Evolutionary conservation across 139 green algal genomes (phyloP).

Genomic region (Chlamydomonas asymmetrica): DNA sequence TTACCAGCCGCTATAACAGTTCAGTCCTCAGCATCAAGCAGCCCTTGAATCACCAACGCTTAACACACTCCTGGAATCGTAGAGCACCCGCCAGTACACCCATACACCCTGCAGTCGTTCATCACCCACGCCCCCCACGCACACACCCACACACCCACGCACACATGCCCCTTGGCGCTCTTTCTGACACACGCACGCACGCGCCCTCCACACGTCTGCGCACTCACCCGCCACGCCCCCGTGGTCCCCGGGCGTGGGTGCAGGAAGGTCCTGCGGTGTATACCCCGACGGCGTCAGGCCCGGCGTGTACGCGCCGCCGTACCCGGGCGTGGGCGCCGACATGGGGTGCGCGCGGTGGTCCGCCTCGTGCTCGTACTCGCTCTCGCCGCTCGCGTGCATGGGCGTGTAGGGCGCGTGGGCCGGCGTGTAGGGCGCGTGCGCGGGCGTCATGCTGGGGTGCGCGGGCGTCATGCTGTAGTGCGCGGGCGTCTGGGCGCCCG

Average conservation of each 20-base stretch:
- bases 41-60: no score
- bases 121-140: no score
- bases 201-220: no score
- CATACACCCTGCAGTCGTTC: no score
- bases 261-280: slow-evolving; percentile 15
- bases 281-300: slow-evolving; percentile 37
- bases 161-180: no score
- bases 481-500: slow-evolving; percentile 36
- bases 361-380: slow-evolving; percentile 17
- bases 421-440: slow-evolving; percentile 47
- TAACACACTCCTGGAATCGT: no score
- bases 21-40: no score
- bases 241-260: slow-evolving; percentile 26
- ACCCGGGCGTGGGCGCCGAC: slow-evolving; percentile 31
- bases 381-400: slow-evolving; percentile 12
- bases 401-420: slow-evolving; percentile 31
- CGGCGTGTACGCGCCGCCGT: slow-evolving; percentile 21
- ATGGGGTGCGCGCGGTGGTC: slow-evolving; percentile 11
- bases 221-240: neutral
- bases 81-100: no score
- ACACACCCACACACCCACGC: no score
- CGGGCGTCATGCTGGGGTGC: slow-evolving; percentile 51
- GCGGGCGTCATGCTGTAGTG: slow-evolving; percentile 62
- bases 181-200: no score
- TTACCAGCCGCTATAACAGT: no score